Conservation (phyloP, 768 basidiomycete genomes). For the Russula sp. region DNA sequence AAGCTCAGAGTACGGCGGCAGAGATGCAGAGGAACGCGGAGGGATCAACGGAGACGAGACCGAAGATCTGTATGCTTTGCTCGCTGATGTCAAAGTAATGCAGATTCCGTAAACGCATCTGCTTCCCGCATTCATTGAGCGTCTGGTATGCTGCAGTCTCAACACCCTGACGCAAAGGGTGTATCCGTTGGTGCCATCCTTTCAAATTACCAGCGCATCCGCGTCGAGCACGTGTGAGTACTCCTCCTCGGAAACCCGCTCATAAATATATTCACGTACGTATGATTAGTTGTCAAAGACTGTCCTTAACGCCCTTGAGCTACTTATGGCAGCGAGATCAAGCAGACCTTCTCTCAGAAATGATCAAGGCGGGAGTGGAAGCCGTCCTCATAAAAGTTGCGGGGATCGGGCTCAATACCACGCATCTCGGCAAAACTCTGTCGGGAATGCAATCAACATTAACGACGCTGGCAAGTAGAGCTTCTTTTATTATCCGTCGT, state of each 20-base stretch:
- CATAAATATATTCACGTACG: slow-evolving; percentile 2
- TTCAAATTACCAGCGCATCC: slow-evolving; percentile 93
- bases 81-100: slow-evolving; percentile 69
- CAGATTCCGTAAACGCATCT: background rate
- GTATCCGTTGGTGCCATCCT: slow-evolving; percentile 96
- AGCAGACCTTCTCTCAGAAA: slow-evolving; percentile 74
- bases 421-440: slow-evolving; percentile 76
- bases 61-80: slow-evolving; percentile 78
- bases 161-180: slow-evolving; percentile 76
- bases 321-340: slow-evolving; percentile 96
- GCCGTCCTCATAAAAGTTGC: slow-evolving; percentile 93
- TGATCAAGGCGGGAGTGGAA: slow-evolving; percentile 74
- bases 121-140: background rate
- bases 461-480: slow-evolving; percentile 53
- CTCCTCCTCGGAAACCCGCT: background rate
- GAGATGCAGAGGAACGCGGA: slow-evolving; percentile 37
- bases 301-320: slow-evolving; percentile 71
- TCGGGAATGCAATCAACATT: slow-evolving; percentile 69
- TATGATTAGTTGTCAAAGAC: slow-evolving; percentile 63
- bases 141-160: slow-evolving; percentile 38
- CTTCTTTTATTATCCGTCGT: background rate
- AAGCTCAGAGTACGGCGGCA: slow-evolving; percentile 79
- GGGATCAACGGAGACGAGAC: slow-evolving; percentile 87
- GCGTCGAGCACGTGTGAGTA: slow-evolving; percentile 94
- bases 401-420: slow-evolving; percentile 76